Evolutionary conservation across 306 rosid genomes (phyloP).

Genomic region (Castanea crenata): DNA sequence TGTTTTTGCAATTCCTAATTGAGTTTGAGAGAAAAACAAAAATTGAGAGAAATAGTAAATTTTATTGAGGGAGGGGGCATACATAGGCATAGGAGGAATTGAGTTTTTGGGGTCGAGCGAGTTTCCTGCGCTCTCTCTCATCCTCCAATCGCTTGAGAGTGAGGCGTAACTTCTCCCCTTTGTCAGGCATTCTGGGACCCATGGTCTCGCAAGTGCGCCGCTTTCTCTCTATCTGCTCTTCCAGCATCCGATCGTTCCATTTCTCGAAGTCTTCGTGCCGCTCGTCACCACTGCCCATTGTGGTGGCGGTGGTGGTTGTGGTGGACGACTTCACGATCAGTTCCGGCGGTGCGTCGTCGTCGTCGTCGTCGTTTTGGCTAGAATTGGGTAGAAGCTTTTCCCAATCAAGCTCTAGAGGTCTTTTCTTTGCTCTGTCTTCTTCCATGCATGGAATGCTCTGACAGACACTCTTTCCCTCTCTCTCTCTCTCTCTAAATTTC

Average conservation of each 20-base stretch:
- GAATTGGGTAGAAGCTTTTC: constrained; percentile 1
- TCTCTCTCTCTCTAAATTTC: background rate
- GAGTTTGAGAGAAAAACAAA: too few species aligned
- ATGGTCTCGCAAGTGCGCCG: background rate
- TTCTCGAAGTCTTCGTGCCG: too few species aligned
- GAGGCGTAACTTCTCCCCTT: constrained; percentile 47
- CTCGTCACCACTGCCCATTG: too few species aligned
- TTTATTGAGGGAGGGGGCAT: too few species aligned
- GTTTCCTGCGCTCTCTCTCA: constrained; percentile 43
- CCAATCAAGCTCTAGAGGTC: constrained; percentile 31
- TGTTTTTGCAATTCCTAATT: too few species aligned
- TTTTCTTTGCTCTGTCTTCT: constrained; percentile 19
- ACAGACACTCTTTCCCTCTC: background rate
- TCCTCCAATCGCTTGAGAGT: constrained; percentile 30
- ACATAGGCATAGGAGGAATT: too few species aligned
- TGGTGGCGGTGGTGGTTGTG: too few species aligned
- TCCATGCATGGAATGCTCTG: constrained; percentile 35
- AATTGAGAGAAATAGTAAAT: too few species aligned
- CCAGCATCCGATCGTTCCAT: constrained; percentile 14
- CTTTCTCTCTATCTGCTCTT: constrained; percentile 29
- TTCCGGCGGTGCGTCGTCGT: constrained; percentile 27
- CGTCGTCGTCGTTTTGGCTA: constrained; percentile 15
- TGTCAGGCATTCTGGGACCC: constrained; percentile 35
- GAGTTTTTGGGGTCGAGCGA: too few species aligned
- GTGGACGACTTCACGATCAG: constrained; percentile 20